phyloP scores from a whole-genome alignment of 306 rosid species.

The Lathyrus tuberosus region DNA sequence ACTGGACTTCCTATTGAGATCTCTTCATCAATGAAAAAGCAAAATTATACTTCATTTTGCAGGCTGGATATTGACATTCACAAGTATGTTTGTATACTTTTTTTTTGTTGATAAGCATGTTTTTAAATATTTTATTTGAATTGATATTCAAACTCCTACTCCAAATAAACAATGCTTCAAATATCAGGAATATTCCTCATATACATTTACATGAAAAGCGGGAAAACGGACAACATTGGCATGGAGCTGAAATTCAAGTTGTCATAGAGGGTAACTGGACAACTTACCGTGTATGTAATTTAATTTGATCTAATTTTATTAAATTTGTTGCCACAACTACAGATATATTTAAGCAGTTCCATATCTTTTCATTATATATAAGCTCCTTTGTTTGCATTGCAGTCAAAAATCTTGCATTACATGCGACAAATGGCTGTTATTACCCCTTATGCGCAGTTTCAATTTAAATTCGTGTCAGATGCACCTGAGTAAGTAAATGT shows the following conservation, averaged over 20 bases:
- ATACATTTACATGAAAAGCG: constrained; percentile 82
- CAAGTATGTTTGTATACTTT: constrained; percentile 52
- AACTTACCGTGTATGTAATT: constrained; percentile 77
- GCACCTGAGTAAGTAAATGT: constrained; percentile 69
- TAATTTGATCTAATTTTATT: constrained; percentile 28
- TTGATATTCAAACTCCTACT: constrained; percentile 33
- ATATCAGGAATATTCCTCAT: constrained; percentile 89
- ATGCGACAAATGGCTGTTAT: constrained; percentile 83
- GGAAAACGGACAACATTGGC: constrained; percentile 72
- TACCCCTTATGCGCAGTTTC: constrained; percentile 62
- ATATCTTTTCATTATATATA: constrained; percentile 30
- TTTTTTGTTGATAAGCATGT: constrained; percentile 48
- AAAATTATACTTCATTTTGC: constrained; percentile 74
- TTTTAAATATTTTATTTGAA: constrained; percentile 24
- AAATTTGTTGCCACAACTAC: constrained; percentile 29
- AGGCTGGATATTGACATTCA: constrained; percentile 96
- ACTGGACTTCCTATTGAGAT: constrained; percentile 97
- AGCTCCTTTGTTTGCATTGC: constrained; percentile 51
- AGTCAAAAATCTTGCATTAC: constrained; percentile 93
- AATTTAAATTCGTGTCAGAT: constrained; percentile 82
- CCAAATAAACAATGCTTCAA: constrained; percentile 36
- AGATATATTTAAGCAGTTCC: constrained; percentile 11
- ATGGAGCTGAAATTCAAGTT: constrained; percentile 96
- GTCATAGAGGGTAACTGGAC: constrained; percentile 99
- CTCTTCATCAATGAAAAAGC: constrained; percentile 82